Percentiles rank a stretch among this genome's conserved stretches.
These are phyloP conservation scores for Fusarium sp. DNA, from an alignment of 2,329 filamentous ascomycete genomes.

Conservation along the genomic window DNA sequence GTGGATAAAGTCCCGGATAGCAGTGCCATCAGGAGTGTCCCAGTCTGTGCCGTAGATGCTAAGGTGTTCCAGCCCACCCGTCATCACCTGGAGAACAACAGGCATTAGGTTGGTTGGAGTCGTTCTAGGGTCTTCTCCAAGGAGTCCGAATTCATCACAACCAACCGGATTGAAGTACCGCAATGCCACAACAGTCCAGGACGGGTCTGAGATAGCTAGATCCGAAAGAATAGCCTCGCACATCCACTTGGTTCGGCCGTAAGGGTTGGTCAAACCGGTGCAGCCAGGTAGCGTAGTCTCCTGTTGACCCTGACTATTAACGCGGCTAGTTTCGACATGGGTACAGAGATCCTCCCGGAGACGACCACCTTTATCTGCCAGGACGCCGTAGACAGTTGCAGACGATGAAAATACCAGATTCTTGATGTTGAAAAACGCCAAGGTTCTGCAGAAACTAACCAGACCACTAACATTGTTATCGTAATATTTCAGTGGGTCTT, in stretches of 20 bases:
- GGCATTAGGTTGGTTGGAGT: slow-evolving; percentile 16
- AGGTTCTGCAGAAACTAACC: slow-evolving; percentile 64
- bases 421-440: slow-evolving; percentile 60
- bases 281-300: slow-evolving; percentile 1
- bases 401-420: slow-evolving; percentile 77
- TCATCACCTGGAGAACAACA: slow-evolving; percentile 58
- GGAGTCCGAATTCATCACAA: slow-evolving; percentile 71
- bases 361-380: slow-evolving; percentile 59
- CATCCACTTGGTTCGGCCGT: slow-evolving; percentile 76
- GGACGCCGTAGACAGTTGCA: slow-evolving; percentile 73
- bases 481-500: slow-evolving; percentile 72
- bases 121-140: slow-evolving; percentile 70
- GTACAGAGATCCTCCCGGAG: slow-evolving; percentile 32
- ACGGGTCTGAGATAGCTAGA: slow-evolving; percentile 68
- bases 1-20: slow-evolving; percentile 76
- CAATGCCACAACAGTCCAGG: slow-evolving; percentile 72
- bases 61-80: slow-evolving; percentile 59
- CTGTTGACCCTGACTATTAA: not conserved
- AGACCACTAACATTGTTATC: slow-evolving; percentile 75
- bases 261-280: slow-evolving; percentile 52
- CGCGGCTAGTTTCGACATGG: slow-evolving; percentile 58
- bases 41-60: slow-evolving; percentile 72
- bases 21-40: slow-evolving; percentile 74
- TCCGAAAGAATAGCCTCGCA: slow-evolving; percentile 75
- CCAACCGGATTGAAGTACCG: slow-evolving; percentile 78